Conservation (phyloP, 805 yeast genomes). For the Candida michaelii region DNA sequence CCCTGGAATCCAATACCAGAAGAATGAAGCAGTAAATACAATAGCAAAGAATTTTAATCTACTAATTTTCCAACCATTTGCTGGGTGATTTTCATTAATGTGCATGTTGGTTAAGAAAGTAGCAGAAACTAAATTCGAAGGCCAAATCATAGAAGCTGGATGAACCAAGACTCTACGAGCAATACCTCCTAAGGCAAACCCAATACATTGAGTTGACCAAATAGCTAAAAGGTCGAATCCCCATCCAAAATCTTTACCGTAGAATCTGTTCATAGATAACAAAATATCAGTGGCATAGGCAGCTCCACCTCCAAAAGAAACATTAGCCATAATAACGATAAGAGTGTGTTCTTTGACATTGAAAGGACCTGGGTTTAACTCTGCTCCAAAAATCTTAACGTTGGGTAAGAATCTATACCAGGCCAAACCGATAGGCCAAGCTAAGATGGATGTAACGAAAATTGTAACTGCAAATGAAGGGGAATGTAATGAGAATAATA, state of each 20-base stretch:
- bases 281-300: conserved; percentile 59
- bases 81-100: conserved; percentile 52
- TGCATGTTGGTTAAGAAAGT: conserved; percentile 30
- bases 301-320: conserved; percentile 17
- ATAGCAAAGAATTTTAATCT: conserved; percentile 14
- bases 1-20: conserved; percentile 63
- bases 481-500: conserved; percentile 56
- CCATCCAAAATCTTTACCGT: conserved; percentile 31
- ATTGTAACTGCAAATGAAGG: conserved; percentile 54
- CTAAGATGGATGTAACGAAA: conserved; percentile 56
- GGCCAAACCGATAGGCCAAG: conserved; percentile 58
- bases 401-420: conserved; percentile 42
- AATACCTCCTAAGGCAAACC: conserved; percentile 68
- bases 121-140: conserved; percentile 57
- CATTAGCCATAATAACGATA: conserved; percentile 21
- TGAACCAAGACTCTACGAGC: conserved; percentile 57
- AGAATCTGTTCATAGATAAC: conserved; percentile 50
- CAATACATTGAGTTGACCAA: conserved; percentile 59
- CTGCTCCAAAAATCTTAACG: conserved; percentile 16
- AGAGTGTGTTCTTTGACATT: conserved; percentile 24
- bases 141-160: conserved; percentile 73
- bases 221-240: conserved; percentile 28
- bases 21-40: conserved; percentile 28
- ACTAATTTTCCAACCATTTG: conserved; percentile 37
- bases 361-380: conserved; percentile 25